Evolutionary conservation across 148 eudicot genomes (phyloP), one percentile per base, ranked within the genome.

Genomic region (Gaultheria prostrata): DNA sequence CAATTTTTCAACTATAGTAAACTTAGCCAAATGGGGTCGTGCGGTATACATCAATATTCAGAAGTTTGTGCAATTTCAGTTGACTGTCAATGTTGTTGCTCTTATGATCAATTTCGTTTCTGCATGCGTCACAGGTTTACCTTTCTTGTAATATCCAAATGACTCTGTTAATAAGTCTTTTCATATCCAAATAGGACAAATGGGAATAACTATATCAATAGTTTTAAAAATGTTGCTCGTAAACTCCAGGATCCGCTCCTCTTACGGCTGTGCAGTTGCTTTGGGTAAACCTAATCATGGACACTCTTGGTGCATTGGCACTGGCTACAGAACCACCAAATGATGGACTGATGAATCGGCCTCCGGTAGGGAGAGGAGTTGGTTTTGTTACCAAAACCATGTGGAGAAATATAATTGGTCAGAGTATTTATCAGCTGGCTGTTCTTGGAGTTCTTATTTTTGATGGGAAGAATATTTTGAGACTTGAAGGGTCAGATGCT

Each of bases 211-310:
- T 6, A 33, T 33, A 71, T 15, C 70, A 39, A 79, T 30, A 30
- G 75, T 49, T 17, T 21, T 70, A 49, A 51, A 53, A 51, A 57
- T 24, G 20, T 80, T 72, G 35, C 74, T 54, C 0, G 3, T 20
- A 59, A n/a, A 71, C 57, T 88, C 53, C 89, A 88, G 93, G 93
- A 85, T 81, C 82, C 51, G 90, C 91, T 77, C 93, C 93, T 49
- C 92, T 91, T 26, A 89, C 93, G 49, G 93, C 91, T 61, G 91
- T 91, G 18, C 93, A 91, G 82, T 85, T 91, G 39, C 79, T 91
- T 57, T 91, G 93, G 93, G 93, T 91, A 48, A 91, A 91, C 92
- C 83, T 91, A 85, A 91, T 91, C 17, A 91, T 91, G 93, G 93
- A 91, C 74, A 91, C 93, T 57, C 88, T 91, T 18, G 93, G 93